Conservation (phyloP, 352 stramenopile species). For the Phytophthora pistaciae region DNA sequence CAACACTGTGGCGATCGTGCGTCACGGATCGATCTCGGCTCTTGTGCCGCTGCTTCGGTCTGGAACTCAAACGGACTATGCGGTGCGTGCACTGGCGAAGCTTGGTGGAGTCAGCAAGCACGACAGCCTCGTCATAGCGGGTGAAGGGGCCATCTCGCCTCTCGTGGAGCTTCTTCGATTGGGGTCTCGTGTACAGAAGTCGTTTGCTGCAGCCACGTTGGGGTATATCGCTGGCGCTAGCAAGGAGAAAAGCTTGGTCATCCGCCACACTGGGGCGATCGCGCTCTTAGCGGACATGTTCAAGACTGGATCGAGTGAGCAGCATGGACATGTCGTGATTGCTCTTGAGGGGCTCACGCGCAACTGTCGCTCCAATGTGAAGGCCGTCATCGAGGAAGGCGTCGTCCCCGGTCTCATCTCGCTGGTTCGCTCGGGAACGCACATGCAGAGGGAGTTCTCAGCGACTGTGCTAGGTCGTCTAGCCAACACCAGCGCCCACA, state of each 20-base stretch:
- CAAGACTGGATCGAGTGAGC: not conserved
- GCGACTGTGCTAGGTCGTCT: not conserved
- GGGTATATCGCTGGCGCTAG: not conserved
- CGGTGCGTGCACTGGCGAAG: not conserved
- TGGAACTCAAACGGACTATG: not conserved
- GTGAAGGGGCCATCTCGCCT: not conserved
- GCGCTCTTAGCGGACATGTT: not conserved
- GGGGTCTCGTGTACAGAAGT: not conserved
- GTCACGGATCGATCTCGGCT: not conserved
- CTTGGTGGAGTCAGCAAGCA: not conserved
- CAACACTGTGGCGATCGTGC: not conserved
- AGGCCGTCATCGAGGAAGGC: not conserved
- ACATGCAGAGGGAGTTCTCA: not conserved
- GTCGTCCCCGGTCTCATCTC: not conserved
- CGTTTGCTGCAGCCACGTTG: not conserved
- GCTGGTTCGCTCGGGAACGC: not conserved
- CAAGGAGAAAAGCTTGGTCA: not conserved
- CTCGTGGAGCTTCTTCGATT: not conserved
- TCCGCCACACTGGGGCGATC: not conserved
- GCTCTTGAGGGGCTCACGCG: not conserved
- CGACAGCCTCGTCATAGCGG: not conserved
- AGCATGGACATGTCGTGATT: not conserved
- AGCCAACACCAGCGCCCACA: not conserved
- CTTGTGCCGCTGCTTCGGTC: not conserved
- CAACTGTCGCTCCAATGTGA: not conserved